Percentiles rank a stretch among this genome's conserved stretches.
Evolutionary conservation across 108 stramenopile species (phyloP).

Genomic region (Chaetoceros muelleri): DNA sequence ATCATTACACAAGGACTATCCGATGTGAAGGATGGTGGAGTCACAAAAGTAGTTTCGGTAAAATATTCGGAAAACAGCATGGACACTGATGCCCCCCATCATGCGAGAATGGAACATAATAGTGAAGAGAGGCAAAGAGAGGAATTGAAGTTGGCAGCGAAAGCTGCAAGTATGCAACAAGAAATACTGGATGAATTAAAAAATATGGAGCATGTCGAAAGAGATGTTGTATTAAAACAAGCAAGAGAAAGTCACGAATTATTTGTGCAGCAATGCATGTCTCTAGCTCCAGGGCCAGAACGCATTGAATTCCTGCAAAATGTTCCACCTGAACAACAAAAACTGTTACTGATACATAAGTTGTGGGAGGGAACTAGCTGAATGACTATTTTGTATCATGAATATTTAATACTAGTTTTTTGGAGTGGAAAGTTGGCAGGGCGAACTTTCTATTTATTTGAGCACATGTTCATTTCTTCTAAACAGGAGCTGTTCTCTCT

Average conservation of each 20-base stretch:
- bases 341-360: slow-evolving; percentile 47
- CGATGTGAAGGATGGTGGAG: slow-evolving; percentile 39
- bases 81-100: slow-evolving; percentile 1
- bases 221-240: slow-evolving; percentile 12
- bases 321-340: slow-evolving; percentile 32
- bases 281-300: slow-evolving; percentile 36
- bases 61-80: slow-evolving; percentile 44
- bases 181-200: slow-evolving; percentile 19
- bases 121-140: slow-evolving; percentile 24
- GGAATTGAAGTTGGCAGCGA: slow-evolving; percentile 17
- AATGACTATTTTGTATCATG: too few relatives aligned
- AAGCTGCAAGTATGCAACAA: slow-evolving; percentile 23
- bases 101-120: slow-evolving; percentile 7
- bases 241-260: slow-evolving; percentile 12
- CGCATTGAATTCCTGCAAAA: slow-evolving; percentile 35
- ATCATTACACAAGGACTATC: slow-evolving; percentile 10
- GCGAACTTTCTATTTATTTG: too few relatives aligned
- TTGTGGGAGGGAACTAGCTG: slow-evolving; percentile 35
- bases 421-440: too few relatives aligned
- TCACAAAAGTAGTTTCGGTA: slow-evolving; percentile 51
- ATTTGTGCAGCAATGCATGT: slow-evolving; percentile 27
- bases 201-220: slow-evolving; percentile 18
- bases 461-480: too few relatives aligned
- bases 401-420: too few relatives aligned
- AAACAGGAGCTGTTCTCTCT: too few relatives aligned